These are phyloP conservation scores for Epichloe gansuensis DNA, from an alignment of 2,329 filamentous ascomycete species.

Conservation along the genomic window DNA sequence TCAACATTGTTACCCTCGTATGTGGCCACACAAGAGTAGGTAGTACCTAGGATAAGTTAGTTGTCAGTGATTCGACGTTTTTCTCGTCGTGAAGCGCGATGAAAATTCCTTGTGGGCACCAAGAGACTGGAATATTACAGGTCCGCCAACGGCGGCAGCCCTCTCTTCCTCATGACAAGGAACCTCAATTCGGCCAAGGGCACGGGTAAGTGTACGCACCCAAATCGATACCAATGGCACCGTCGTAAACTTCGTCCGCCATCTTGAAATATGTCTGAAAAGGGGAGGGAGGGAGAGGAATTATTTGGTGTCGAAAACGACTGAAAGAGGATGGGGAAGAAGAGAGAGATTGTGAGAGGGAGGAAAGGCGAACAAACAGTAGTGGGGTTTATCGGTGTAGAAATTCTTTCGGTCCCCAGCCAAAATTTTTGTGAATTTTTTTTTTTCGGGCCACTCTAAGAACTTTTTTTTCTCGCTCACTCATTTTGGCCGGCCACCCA, in stretches of 20 bases:
- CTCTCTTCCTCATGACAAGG: not conserved
- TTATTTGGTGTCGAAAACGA: slow-evolving; percentile 8
- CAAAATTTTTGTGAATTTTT: slow-evolving; percentile 19
- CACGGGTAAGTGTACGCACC: slow-evolving; percentile 45
- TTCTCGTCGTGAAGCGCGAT: not conserved
- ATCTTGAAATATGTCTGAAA: slow-evolving; percentile 43
- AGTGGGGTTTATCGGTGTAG: slow-evolving; percentile 25
- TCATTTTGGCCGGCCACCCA: not conserved
- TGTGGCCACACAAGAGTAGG: slow-evolving; percentile 98
- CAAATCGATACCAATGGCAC: slow-evolving; percentile 99
- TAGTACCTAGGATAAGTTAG: slow-evolving; percentile 56
- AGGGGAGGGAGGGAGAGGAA: slow-evolving; percentile 10
- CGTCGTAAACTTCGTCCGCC: slow-evolving; percentile 97
- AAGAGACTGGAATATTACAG: not conserved
- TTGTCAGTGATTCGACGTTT: not conserved
- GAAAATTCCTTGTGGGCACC: not conserved
- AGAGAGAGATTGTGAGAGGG: slow-evolving; percentile 12
- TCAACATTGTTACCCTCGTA: slow-evolving; percentile 99
- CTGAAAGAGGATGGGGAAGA: slow-evolving; percentile 13
- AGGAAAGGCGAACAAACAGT: slow-evolving; percentile 12
- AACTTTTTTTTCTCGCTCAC: slow-evolving; percentile 18
- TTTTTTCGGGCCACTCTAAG: slow-evolving; percentile 12
- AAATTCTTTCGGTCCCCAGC: slow-evolving; percentile 20
- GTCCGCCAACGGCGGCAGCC: not conserved
- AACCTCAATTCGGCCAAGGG: not conserved